A percentile compares a stretch with the other conserved stretches of the same genome.
Conservation (phyloP, 495 filamentous ascomycete genomes). For the Xylaria flabelliformis region DNA sequence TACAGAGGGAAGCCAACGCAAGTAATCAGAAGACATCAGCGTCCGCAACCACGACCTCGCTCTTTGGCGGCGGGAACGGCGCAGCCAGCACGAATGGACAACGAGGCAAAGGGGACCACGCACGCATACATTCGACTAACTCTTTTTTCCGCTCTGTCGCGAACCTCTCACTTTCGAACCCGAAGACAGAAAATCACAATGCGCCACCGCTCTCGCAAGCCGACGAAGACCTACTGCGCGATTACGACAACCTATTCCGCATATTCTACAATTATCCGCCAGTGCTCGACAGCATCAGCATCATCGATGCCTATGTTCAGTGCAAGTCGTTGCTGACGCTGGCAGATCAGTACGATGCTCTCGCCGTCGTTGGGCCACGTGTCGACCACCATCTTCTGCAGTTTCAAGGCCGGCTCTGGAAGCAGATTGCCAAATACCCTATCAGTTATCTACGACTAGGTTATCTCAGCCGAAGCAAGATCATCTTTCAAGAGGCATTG, state of each 20-base stretch:
- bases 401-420: conserved; percentile 87
- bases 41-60: conserved; percentile 40
- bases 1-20: conserved; percentile 67
- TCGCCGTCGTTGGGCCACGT: conserved; percentile 84
- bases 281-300: conserved; percentile 78
- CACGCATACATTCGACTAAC: conserved; percentile 61
- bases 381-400: conserved; percentile 91
- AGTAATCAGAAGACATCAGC: conserved; percentile 23
- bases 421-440: conserved; percentile 93
- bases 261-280: conserved; percentile 93
- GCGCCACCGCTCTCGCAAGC: conserved; percentile 51
- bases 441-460: conserved; percentile 89
- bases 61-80: conserved; percentile 49
- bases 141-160: conserved; percentile 89
- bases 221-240: conserved; percentile 75
- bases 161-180: conserved; percentile 66
- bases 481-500: conserved; percentile 88
- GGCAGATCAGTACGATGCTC: conserved; percentile 90
- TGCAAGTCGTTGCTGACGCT: conserved; percentile 85
- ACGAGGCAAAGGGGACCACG: conserved; percentile 54
- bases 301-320: conserved; percentile 87
- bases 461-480: conserved; percentile 79
- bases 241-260: conserved; percentile 93
- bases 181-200: conserved; percentile 36
- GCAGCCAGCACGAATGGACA: conserved; percentile 33